Percentiles rank a stretch among this genome's conserved stretches.
These are phyloP conservation scores for Salix suchowensis DNA, from an alignment of 345 rosid species.

Conservation along the genomic window DNA sequence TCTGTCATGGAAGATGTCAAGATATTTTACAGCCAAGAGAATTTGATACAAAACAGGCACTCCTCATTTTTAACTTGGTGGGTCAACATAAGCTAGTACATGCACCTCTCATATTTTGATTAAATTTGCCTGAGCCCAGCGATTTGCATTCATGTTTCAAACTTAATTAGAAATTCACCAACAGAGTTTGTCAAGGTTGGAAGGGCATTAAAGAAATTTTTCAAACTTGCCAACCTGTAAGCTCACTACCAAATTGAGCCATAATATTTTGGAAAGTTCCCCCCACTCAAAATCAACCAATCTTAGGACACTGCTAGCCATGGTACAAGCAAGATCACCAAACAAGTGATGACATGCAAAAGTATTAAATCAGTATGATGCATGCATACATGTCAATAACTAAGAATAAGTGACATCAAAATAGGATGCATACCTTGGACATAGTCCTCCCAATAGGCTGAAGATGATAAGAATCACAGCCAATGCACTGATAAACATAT, in stretches of 20 bases:
- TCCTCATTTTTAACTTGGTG: not conserved
- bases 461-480: conserved; percentile 97
- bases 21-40: not conserved
- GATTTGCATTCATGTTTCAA: not conserved
- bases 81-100: not conserved
- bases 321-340: not conserved
- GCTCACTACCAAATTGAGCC: not conserved
- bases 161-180: not conserved
- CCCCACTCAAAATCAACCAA: not conserved
- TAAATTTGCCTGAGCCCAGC: not conserved
- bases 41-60: not conserved
- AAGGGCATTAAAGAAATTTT: not conserved
- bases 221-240: not conserved
- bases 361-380: not conserved
- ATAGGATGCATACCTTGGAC: conserved; percentile 57
- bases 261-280: not conserved
- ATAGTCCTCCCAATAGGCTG: conserved; percentile 84
- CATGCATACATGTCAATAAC: not conserved
- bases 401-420: not conserved
- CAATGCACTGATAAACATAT: conserved; percentile 90
- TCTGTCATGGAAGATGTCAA: not conserved
- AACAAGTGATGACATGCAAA: not conserved
- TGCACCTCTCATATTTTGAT: not conserved
- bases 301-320: not conserved
- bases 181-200: not conserved